Base-by-base conservation (phyloP, 306 rosid species). In the Quercus parvula region DNA sequence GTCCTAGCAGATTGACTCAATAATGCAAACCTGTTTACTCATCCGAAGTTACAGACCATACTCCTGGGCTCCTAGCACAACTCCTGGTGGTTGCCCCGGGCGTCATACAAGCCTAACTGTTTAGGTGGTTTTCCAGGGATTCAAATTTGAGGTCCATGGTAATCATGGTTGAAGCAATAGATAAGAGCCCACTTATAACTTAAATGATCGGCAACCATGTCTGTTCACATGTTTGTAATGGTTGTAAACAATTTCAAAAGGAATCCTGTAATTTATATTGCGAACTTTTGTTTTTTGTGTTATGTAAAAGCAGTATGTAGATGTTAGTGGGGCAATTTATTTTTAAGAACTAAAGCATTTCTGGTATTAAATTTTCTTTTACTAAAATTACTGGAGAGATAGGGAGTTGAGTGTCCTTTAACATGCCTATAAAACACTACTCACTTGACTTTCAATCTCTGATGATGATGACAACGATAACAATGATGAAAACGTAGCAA, bases 1-100 rank as follows among this genome's bases (percentile, higher is more conserved):
- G 73, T 30, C 38, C 85, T 31, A 82, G 74, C 84, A 85, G 87
- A 87, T 83, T 75, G 63, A 71, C 73, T 73, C 3, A 38, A 71
- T 58, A 7, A 35, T 44, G 73, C 83, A 19, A 19, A 70, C 79
- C 62, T 31, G 67, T 78, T 63, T 63, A 24, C 77, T 61, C 46
- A 3, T 51, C 52, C 4, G 24, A 70, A n/a, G 63, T 71, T 76
- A 58, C 56, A 41, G 70, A 67, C 51, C 71, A 51, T 44, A 73
- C 73, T 58, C 20, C n/a, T 56, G n/a, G 78, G 52, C 56, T 59
- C 41, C 20, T 41, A 63, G 66, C 68, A 49, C 54, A 49, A 49
- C 75, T 56, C 51, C n/a, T 38, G 81, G 81, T 80, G 74, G 81
- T 77, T 80, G 71, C 70, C 44, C 6, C 0, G 22, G 52, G 62